Conservation (phyloP, 2,329 filamentous ascomycete genomes). For the Camillea tinctor region DNA sequence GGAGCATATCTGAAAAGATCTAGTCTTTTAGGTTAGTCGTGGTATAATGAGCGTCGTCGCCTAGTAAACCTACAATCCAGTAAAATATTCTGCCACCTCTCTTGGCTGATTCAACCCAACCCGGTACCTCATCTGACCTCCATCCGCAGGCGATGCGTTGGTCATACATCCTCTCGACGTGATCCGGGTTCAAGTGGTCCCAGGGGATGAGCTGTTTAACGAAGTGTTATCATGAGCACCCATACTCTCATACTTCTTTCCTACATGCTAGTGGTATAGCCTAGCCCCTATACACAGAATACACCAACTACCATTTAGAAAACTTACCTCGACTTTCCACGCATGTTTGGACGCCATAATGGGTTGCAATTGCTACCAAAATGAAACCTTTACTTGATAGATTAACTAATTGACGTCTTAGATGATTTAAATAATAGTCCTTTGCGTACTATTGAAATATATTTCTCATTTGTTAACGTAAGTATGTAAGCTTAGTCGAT, state of each 20-base stretch:
- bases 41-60: slow-evolving; percentile 4
- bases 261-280: not conserved
- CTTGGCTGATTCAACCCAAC: slow-evolving; percentile 35
- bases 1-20: slow-evolving; percentile 31
- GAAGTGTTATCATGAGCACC: not conserved
- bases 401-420: not conserved
- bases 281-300: not conserved
- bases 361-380: not conserved
- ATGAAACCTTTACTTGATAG: not conserved
- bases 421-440: not conserved
- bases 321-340: slow-evolving; percentile 38
- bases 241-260: slow-evolving; percentile 9
- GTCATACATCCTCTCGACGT: slow-evolving; percentile 39
- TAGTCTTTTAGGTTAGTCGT: slow-evolving; percentile 16
- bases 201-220: slow-evolving; percentile 40
- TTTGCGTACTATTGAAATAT: not conserved
- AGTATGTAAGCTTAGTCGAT: not conserved
- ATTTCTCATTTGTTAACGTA: not conserved
- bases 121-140: slow-evolving; percentile 37
- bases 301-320: not conserved
- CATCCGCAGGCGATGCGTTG: slow-evolving; percentile 48
- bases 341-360: slow-evolving; percentile 25
- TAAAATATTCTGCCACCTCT: slow-evolving; percentile 38
- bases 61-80: slow-evolving; percentile 38
- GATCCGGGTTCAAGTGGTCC: slow-evolving; percentile 40